Evolutionary conservation across 257 asterid species (phyloP).

Genomic region (Osmanthus fragrans): DNA sequence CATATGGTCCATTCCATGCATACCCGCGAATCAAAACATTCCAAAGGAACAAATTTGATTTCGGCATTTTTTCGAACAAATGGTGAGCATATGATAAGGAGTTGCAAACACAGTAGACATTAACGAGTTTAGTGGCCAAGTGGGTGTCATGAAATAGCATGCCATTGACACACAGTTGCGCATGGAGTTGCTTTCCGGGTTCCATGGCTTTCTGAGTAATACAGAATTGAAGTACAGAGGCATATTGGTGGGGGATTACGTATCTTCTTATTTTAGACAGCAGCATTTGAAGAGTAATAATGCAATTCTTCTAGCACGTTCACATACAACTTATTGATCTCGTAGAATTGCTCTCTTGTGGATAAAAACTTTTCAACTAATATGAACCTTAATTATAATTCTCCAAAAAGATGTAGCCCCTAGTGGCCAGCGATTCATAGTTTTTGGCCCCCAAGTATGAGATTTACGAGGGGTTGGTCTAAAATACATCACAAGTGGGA

Average conservation of each 20-base stretch:
- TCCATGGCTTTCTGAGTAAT: conserved; percentile 38
- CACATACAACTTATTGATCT: not conserved
- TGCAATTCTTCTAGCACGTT: not conserved
- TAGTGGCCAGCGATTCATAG: no score
- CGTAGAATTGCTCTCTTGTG: no score
- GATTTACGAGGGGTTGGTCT: no score
- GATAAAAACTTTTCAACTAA: no score
- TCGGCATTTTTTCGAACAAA: conserved; percentile 61
- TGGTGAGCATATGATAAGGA: conserved; percentile 40
- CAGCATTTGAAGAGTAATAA: conserved; percentile 7
- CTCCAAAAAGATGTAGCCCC: no score
- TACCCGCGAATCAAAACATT: conserved; percentile 64
- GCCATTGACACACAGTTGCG: conserved; percentile 42
- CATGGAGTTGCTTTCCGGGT: conserved; percentile 65
- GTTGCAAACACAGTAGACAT: conserved; percentile 44
- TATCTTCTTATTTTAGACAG: not conserved
- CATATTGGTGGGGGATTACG: conserved; percentile 27
- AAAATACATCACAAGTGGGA: no score
- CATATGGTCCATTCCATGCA: conserved; percentile 65
- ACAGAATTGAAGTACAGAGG: conserved; percentile 47
- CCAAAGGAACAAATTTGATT: conserved; percentile 56
- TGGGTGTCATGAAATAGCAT: conserved; percentile 24
- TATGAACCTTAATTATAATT: no score
- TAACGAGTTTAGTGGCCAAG: conserved; percentile 58
- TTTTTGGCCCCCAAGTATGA: no score